phyloP scores from a whole-genome alignment of 2,329 filamentous ascomycete genomes.

The Penicillium sp. region DNA sequence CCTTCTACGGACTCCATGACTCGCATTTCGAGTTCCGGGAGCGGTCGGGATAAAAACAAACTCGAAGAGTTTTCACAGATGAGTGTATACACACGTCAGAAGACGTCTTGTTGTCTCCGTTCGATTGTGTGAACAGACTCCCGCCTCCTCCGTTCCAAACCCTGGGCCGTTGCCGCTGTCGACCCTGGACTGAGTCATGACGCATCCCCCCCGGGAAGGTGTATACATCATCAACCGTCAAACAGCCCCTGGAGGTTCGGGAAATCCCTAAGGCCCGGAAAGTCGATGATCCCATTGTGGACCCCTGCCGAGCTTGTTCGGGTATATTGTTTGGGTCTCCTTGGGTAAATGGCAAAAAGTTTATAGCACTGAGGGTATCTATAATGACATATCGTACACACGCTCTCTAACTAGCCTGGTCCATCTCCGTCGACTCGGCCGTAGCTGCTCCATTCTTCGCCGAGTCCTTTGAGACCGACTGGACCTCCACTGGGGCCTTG shows the following conservation, averaged over 20 bases:
- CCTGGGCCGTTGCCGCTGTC: not conserved
- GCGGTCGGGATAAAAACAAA: not conserved
- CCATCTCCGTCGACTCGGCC: conserved; percentile 19
- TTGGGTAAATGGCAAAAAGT: not conserved
- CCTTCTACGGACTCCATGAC: not conserved
- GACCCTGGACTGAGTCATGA: not conserved
- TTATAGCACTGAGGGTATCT: conserved; percentile 9
- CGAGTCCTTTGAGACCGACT: not conserved
- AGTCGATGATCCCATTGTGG: conserved; percentile 4
- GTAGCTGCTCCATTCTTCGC: conserved; percentile 12
- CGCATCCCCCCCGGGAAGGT: not conserved
- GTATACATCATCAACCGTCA: not conserved
- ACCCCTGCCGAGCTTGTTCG: not conserved
- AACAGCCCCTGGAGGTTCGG: not conserved
- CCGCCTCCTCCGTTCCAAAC: conserved; percentile 7
- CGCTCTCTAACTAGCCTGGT: conserved; percentile 1
- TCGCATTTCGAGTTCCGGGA: not conserved
- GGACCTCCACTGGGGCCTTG: not conserved
- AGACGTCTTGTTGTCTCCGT: not conserved
- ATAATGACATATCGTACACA: conserved; percentile 1
- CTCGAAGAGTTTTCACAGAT: not conserved
- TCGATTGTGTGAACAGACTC: conserved; percentile 1
- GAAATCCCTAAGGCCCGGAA: not conserved
- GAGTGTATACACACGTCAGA: conserved; percentile 3
- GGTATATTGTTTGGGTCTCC: not conserved